These are phyloP conservation scores for Fusarium sp. DNA, from an alignment of 2,329 filamentous ascomycete genomes.

Conservation along the genomic window DNA sequence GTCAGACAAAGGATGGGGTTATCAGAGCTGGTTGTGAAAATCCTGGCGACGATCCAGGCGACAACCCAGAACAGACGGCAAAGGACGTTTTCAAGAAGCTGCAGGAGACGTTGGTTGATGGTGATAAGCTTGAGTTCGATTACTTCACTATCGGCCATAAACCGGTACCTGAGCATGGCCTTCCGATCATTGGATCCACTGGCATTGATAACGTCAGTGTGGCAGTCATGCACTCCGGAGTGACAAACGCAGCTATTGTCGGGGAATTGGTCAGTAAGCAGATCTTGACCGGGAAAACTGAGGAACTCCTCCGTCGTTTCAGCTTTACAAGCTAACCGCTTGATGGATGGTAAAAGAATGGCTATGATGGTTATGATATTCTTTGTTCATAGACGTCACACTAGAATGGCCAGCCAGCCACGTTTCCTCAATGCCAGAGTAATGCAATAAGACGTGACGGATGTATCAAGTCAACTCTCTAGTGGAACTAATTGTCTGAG, in stretches of 20 bases:
- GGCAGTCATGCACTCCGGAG: constrained; percentile 38
- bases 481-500: too few species aligned
- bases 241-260: constrained; percentile 34
- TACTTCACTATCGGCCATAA: constrained; percentile 26
- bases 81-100: constrained; percentile 9
- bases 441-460: too few species aligned
- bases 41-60: constrained; percentile 27
- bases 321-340: not conserved
- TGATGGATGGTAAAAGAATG: not conserved
- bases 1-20: constrained; percentile 25
- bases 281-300: not conserved
- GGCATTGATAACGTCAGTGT: constrained; percentile 22
- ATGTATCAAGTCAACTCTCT: too few species aligned
- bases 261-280: constrained; percentile 31
- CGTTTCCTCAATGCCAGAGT: too few species aligned
- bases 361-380: too few species aligned
- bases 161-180: constrained; percentile 17
- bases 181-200: constrained; percentile 32
- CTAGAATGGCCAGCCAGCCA: too few species aligned
- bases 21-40: constrained; percentile 29
- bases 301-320: not conserved
- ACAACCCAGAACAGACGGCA: constrained; percentile 23
- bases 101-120: constrained; percentile 4
- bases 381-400: too few species aligned
- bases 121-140: constrained; percentile 9